phyloP scores from a whole-genome alignment of 257 asterid species.

The Petunia axillaris region DNA sequence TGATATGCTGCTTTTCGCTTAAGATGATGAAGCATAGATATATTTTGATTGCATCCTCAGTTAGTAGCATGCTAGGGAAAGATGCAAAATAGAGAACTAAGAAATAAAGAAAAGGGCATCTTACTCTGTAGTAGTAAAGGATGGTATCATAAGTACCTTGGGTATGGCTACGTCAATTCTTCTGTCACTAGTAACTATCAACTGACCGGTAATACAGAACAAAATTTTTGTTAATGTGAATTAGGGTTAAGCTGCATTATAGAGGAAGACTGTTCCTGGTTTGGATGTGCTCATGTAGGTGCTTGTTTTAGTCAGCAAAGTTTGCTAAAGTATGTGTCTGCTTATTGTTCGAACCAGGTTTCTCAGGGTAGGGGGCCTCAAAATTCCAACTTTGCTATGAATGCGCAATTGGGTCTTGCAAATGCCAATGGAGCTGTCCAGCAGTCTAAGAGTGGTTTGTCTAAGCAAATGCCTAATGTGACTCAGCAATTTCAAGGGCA shows the following conservation, averaged over 20 bases:
- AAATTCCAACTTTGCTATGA: conserved; percentile 41
- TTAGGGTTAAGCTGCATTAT: conserved; percentile 7
- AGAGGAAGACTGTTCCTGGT: background rate
- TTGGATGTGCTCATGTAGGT: background rate
- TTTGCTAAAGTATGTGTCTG: conserved; percentile 29
- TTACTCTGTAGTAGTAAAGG: background rate
- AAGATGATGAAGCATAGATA: conserved; percentile 23
- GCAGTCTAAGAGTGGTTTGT: conserved; percentile 39
- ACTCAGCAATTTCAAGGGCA: conserved; percentile 37
- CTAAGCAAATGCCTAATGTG: conserved; percentile 39
- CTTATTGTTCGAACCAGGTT: conserved; percentile 16
- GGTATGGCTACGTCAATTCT: conserved; percentile 9
- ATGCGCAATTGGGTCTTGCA: conserved; percentile 43
- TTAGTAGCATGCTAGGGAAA: background rate
- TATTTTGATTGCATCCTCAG: conserved; percentile 28
- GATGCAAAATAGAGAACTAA: conserved; percentile 4
- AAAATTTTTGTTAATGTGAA: background rate
- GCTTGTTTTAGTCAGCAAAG: conserved; percentile 25
- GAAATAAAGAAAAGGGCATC: background rate
- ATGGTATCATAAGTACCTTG: background rate
- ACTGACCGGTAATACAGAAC: background rate
- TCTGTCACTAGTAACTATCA: background rate
- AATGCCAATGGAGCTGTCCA: conserved; percentile 45
- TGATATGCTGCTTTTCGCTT: background rate
- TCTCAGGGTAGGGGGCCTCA: conserved; percentile 38